A percentile compares a stretch with the other conserved stretches of the same genome.
phyloP scores from a whole-genome alignment of 140 eudicot genomes.

The Ambrosia hybrid region DNA sequence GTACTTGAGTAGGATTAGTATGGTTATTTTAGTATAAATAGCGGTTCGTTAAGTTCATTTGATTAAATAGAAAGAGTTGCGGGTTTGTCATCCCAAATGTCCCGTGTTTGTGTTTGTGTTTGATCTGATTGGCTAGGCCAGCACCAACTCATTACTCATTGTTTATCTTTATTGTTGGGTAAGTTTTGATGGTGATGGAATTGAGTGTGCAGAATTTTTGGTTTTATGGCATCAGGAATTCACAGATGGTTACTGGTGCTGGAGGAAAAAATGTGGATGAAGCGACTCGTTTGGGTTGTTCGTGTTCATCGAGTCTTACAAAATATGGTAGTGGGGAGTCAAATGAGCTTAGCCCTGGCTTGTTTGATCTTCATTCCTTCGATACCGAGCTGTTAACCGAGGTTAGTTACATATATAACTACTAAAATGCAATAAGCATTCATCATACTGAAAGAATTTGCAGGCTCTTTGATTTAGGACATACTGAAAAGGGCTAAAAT shows the following conservation, averaged over 20 bases:
- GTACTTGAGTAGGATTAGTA: too few species aligned
- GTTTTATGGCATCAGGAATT: conserved; percentile 30
- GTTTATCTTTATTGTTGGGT: conserved; percentile 1
- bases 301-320: conserved; percentile 44
- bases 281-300: conserved; percentile 29
- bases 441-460: not conserved
- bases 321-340: conserved; percentile 42
- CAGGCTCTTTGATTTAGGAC: not conserved
- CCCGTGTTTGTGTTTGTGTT: too few species aligned
- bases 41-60: too few species aligned
- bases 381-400: conserved; percentile 69
- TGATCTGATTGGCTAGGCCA: too few species aligned
- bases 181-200: not conserved
- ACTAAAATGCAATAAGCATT: too few species aligned
- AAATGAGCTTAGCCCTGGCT: conserved; percentile 58
- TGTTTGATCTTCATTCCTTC: conserved; percentile 65
- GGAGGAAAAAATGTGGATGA: conserved; percentile 34
- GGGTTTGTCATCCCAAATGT: too few species aligned
- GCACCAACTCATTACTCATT: too few species aligned
- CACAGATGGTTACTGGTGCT: not conserved
- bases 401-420: conserved; percentile 23
- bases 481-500: not conserved
- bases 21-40: too few species aligned
- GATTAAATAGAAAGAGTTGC: too few species aligned
- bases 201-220: conserved; percentile 54